phyloP scores from a whole-genome alignment of 1,139 yeast genomes.

The Kodamaea sp. region DNA sequence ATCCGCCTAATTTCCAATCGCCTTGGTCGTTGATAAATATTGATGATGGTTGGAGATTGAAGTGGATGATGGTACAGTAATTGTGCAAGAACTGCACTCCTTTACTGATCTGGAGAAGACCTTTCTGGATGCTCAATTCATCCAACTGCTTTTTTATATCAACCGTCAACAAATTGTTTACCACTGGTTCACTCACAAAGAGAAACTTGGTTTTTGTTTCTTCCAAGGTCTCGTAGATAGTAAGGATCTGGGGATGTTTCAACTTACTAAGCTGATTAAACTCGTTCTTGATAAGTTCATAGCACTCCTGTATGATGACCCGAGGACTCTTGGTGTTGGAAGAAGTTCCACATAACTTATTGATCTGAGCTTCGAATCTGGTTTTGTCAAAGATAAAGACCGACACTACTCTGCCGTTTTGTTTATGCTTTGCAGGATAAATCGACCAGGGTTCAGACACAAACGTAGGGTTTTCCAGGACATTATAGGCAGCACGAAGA shows the following conservation, averaged over 20 bases:
- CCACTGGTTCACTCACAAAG: constrained; percentile 83
- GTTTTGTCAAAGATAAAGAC: constrained; percentile 89
- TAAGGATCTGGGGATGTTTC: constrained; percentile 84
- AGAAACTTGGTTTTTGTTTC: constrained; percentile 76
- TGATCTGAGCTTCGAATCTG: constrained; percentile 60
- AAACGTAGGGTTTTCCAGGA: constrained; percentile 74
- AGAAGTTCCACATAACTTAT: constrained; percentile 51
- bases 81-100: constrained; percentile 83
- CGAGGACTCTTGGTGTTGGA: constrained; percentile 40
- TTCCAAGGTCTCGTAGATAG: constrained; percentile 83
- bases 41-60: constrained; percentile 77
- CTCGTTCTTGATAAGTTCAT: constrained; percentile 46
- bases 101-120: constrained; percentile 73
- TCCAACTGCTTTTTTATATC: constrained; percentile 48
- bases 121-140: constrained; percentile 79
- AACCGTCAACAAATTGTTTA: constrained; percentile 57
- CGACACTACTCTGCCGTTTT: constrained; percentile 61
- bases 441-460: constrained; percentile 83
- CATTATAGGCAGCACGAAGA: constrained; percentile 70
- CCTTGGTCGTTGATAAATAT: constrained; percentile 79
- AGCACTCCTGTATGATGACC: constrained; percentile 39
- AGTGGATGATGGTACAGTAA: constrained; percentile 72
- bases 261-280: constrained; percentile 74
- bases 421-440: constrained; percentile 75
- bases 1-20: constrained; percentile 91